These are phyloP conservation scores for Boeremia exigua DNA, from an alignment of 2,329 filamentous ascomycete genomes.

Conservation along the genomic window DNA sequence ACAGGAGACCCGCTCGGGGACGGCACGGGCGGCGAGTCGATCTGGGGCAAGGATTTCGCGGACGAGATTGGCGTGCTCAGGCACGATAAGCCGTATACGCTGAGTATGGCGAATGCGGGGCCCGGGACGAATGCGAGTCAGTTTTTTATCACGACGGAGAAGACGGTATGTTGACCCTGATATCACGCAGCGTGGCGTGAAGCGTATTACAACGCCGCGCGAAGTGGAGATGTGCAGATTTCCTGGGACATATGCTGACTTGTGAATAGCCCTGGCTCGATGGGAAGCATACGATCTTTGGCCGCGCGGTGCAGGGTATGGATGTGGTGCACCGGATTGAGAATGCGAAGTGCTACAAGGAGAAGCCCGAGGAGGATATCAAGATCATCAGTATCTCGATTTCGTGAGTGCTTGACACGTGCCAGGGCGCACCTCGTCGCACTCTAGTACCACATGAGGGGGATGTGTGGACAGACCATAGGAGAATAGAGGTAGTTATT, in stretches of 20 bases:
- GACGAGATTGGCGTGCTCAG: constrained; percentile 91
- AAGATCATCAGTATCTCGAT: constrained; percentile 87
- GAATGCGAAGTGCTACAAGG: constrained; percentile 82
- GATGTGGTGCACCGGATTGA: constrained; percentile 98
- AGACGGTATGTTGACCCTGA: constrained; percentile 69
- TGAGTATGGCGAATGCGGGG: constrained; percentile 98
- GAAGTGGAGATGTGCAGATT: too few relatives aligned
- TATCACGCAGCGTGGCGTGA: too few relatives aligned
- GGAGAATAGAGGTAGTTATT: too few relatives aligned
- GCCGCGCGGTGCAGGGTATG: constrained; percentile 84
- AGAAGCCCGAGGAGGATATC: constrained; percentile 96
- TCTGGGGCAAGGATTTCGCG: constrained; percentile 90
- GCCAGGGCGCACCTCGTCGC: too few relatives aligned
- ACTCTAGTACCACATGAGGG: too few relatives aligned
- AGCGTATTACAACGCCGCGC: too few relatives aligned
- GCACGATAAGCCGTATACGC: constrained; percentile 94
- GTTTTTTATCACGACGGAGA: constrained; percentile 98
- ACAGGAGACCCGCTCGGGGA: constrained; percentile 85
- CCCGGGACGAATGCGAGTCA: constrained; percentile 95
- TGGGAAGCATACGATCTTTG: constrained; percentile 95
- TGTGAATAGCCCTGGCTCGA: constrained; percentile 82
- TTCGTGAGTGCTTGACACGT: constrained; percentile 5
- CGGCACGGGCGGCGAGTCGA: constrained; percentile 87
- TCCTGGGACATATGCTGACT: too few relatives aligned
- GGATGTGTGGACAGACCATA: too few relatives aligned